Evolutionary conservation across 1,139 yeast species (phyloP), one percentile per base, ranked within the genome.

Genomic region (Yamadazyma songkhlaensis): DNA sequence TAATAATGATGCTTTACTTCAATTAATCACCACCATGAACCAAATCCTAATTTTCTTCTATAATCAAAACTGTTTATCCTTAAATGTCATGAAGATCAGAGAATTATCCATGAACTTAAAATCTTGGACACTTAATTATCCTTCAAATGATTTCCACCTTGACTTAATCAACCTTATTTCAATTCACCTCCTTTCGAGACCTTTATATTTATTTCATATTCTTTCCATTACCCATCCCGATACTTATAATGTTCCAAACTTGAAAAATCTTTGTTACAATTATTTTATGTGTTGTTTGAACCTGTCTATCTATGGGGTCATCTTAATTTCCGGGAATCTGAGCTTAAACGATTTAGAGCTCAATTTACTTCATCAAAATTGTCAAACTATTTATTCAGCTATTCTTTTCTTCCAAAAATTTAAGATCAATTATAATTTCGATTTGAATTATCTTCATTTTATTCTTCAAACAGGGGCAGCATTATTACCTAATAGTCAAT

Each of bases 121-220:
- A 39, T 43, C 53, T 21, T 71, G 75, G 74, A 54, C 65, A 2
- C 53, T 54, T 21, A 54, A 56, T 33, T 48, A 67, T 13, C 64
- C 64, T 13, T 24, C 31, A 4, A n/a, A 28, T 9, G 24, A 32
- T n/a, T 9, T 30, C 17, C 31, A 40, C 20, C 12, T 37, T 15
- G 74, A 73, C 50, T 52, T 71, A 17, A 54, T 62, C 8, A 67
- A 71, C 40, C 51, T 73, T 25, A 60, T 62, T 48, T 67, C 72
- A 2, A 62, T 72, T 15, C 59, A 72, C 44, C 49, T 73, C 21
- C 52, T 74, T 14, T 58, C 74, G 25, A 57, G 77, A 15, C 78
- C 79, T 9, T 71, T 73, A 42, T 68, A 70, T 49, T 62, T 70
- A 50, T 66, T 24, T 23, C 43, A 44, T 23, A 34, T 63, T 10